Base-by-base conservation (phyloP, 2,329 filamentous ascomycete genomes). In the Fusarium sp. region DNA sequence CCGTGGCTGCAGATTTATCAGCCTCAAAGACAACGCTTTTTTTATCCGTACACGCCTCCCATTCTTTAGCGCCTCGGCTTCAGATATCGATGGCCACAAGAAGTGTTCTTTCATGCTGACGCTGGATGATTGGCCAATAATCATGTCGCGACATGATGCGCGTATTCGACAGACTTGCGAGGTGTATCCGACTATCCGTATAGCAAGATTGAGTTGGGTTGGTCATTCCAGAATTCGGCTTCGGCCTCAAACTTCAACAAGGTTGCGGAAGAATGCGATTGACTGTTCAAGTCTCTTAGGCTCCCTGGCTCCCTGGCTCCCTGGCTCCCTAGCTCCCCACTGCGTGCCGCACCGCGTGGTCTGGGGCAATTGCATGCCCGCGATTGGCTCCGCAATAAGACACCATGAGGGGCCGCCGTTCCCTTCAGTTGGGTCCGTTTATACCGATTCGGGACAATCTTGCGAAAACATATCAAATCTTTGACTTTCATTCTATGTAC, bases 361-460 rank as follows among this genome's bases (percentile, higher is more conserved):
- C 59, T 44, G 62, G 56, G 56, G 52, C 51, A 54, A 48, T 56
- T 45, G 26, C 24, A 45, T 21, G 54, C 36, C 58, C 54, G 65
- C 70, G 70, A 73, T 73, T 73, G 71, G 71, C 47, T 69, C 62
- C 53, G 39, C 52, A 53, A n/a, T 38, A 46, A 26, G 55, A 68
- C 63, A 57, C 67, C 48, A 68, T 67, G 67, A 70, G 58, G 63
- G 64, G 56, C 57, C 12, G 40, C 65, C 34, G 67, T 67, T 67
- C 64, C 65, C 52, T 64, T 45, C 56, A 61, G 50, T 51, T 66
- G 59, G 69, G 50, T 55, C 54, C 56, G 56, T 57, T 68, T 46
- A 75, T 69, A 69, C 75, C 55, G 50, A 70, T 76, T 76, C 46
- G 66, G 75, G 75, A 63, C 62, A 76, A 66, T 71, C 72, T 77